Base-by-base conservation (phyloP, 192 early-diverging fungal genomes). In the Coemansia pectinata region DNA sequence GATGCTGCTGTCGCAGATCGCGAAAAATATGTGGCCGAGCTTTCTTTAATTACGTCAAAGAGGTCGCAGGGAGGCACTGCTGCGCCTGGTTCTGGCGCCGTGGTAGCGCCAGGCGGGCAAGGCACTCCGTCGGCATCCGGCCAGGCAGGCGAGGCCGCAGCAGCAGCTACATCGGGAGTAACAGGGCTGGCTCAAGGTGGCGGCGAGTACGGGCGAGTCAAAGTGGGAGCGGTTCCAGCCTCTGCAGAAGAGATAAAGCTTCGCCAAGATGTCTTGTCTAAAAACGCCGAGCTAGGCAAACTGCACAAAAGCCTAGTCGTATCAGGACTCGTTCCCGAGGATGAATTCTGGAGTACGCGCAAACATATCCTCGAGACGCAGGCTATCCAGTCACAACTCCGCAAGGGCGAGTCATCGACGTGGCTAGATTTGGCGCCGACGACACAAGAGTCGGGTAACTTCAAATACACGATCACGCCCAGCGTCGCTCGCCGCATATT, bases 301-400 rank as follows among this genome's bases (percentile, higher is more conserved):
- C 79, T 97, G 10, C 93, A 95, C 79, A 84, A 81, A 67, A 92
- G 92, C 29, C 76, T 98, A 48, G 94, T 96, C 5, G 71, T 92
- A 8, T 77, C 86, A 0, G 90, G 89, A 25, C 81, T 88, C n/a
- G 83, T 98, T 3, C 77, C 85, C 6, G 96, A 98, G 72, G 92
- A 96, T 63, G 96, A 98, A 62, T 98, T 98, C 65, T 98, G 96
- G 96, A 88, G 90, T 59, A 89, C 86, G 47, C 83, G 92, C n/a
- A 78, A 81, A 75, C 78, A 93, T 62, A 71, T 93, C 36, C 80
- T 95, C 45, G 83, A 86, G 66, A 92, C 92, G 66, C 89, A 95
- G 66, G 84, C 85, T 1, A 88, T 87, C 25, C 86, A 86, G 65
- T 80, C 82, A 67, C 86, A 86, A 36, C 92, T 92, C 42, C 90